Evolutionary conservation across 495 filamentous ascomycete species (phyloP).

Genomic region (Trichoderma parareesei): DNA sequence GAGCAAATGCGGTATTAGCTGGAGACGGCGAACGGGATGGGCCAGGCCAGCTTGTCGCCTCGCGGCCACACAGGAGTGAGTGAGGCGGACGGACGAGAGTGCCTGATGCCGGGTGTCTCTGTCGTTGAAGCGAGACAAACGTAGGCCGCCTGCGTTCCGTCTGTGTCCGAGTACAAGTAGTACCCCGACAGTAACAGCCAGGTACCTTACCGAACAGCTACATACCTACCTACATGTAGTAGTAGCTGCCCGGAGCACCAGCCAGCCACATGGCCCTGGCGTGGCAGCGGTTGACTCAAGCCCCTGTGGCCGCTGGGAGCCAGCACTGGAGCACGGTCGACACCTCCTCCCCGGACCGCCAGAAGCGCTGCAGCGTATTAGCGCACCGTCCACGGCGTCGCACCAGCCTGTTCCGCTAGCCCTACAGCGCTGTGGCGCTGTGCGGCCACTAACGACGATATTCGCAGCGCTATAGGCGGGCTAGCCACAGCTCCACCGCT

Average conservation of each 20-base stretch:
- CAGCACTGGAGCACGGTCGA: not conserved
- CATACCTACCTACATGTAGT: no score
- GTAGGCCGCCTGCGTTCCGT: not conserved
- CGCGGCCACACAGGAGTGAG: conserved; percentile 1
- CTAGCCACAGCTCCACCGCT: not conserved
- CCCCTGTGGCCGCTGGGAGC: not conserved
- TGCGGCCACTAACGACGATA: not conserved
- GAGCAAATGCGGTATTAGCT: not conserved
- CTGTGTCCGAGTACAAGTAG: no score
- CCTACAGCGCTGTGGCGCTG: not conserved
- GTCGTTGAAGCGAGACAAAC: not conserved
- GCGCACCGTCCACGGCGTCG: not conserved
- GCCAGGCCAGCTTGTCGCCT: not conserved
- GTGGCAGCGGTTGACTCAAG: not conserved
- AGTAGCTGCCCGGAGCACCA: not conserved
- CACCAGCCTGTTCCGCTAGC: not conserved
- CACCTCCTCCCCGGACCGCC: not conserved
- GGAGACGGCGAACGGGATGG: not conserved
- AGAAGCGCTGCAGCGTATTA: not conserved
- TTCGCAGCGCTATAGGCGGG: not conserved
- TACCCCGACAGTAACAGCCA: not conserved
- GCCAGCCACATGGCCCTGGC: not conserved
- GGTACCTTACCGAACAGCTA: not conserved
- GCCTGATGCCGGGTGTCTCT: not conserved
- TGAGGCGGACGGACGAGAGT: not conserved